Conservation (phyloP, 2,329 filamentous ascomycete genomes). For the Cephalotrichum gorgonifer region DNA sequence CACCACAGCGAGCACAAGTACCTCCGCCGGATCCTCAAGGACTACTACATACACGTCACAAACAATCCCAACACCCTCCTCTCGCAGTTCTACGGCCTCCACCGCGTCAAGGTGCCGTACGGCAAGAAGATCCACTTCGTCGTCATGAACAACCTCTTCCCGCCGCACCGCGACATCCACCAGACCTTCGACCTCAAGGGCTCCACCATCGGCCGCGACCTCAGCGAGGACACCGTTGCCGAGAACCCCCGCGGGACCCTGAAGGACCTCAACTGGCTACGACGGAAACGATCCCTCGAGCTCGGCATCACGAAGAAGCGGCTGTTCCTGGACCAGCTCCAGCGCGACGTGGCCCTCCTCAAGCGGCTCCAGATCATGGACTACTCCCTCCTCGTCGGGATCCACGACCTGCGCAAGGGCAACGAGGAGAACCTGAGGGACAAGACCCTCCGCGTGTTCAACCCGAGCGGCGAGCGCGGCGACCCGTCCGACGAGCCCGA, state of each 20-base stretch:
- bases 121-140: slow-evolving; percentile 98
- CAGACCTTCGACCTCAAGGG: slow-evolving; percentile 95
- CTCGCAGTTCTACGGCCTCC: slow-evolving; percentile 94
- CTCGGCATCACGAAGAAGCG: slow-evolving; percentile 82
- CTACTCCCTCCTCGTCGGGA: slow-evolving; percentile 89
- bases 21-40: slow-evolving; percentile 69
- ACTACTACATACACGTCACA: slow-evolving; percentile 89
- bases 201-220: slow-evolving; percentile 87
- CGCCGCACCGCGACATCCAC: slow-evolving; percentile 94
- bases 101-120: slow-evolving; percentile 96
- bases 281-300: slow-evolving; percentile 74
- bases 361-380: slow-evolving; percentile 96
- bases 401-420: slow-evolving; percentile 80
- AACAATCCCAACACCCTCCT: slow-evolving; percentile 93
- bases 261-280: slow-evolving; percentile 95
- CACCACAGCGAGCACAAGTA: slow-evolving; percentile 92
- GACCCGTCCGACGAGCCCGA: slow-evolving; percentile 45
- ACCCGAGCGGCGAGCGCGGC: slow-evolving; percentile 63
- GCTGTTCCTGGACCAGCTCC: slow-evolving; percentile 80
- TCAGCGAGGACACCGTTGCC: slow-evolving; percentile 76
- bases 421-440: slow-evolving; percentile 88
- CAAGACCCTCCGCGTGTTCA: slow-evolving; percentile 90
- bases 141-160: slow-evolving; percentile 99
- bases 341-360: slow-evolving; percentile 75
- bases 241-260: slow-evolving; percentile 86